Evolutionary conservation across 176 grass and related monocot species (phyloP).

Genomic region (Ensete glaucum): DNA sequence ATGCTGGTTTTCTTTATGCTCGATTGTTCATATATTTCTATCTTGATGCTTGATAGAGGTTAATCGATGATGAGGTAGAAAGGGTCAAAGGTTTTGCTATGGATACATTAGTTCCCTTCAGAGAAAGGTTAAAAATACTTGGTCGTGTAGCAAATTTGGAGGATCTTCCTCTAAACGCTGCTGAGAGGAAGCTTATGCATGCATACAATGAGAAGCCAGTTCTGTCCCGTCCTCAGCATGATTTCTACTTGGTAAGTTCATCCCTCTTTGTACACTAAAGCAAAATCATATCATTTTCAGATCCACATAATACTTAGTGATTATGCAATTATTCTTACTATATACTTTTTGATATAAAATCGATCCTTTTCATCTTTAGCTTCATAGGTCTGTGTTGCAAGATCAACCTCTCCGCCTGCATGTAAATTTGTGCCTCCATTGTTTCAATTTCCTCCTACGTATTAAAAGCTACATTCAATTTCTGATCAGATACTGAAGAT

Average conservation of each 20-base stretch:
- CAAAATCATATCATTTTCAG: not conserved
- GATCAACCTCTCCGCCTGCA: not conserved
- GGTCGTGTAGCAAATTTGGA: slow-evolving; percentile 16
- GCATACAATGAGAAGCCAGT: slow-evolving; percentile 23
- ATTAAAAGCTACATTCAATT: too few relatives aligned
- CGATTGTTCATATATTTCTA: not conserved
- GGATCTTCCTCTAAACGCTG: slow-evolving; percentile 15
- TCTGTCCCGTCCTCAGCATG: slow-evolving; percentile 17
- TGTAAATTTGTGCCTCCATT: not conserved
- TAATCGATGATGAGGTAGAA: slow-evolving; percentile 16
- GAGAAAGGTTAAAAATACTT: slow-evolving; percentile 25
- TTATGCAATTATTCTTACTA: too few relatives aligned
- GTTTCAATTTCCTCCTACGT: not conserved
- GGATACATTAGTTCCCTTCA: slow-evolving; percentile 13
- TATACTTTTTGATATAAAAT: too few relatives aligned
- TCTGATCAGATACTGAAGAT: too few relatives aligned
- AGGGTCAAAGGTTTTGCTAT: slow-evolving; percentile 11
- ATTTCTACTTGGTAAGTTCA: slow-evolving; percentile 14
- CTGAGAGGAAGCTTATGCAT: slow-evolving; percentile 21
- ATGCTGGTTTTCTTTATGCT: too few relatives aligned
- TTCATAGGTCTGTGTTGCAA: not conserved
- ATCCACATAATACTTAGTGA: not conserved
- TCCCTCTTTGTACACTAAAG: not conserved
- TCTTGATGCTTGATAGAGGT: slow-evolving; percentile 4
- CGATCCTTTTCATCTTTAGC: too few relatives aligned